These are phyloP conservation scores for Dunaliella primolecta DNA, from an alignment of 139 green algal genomes.

Conservation along the genomic window DNA sequence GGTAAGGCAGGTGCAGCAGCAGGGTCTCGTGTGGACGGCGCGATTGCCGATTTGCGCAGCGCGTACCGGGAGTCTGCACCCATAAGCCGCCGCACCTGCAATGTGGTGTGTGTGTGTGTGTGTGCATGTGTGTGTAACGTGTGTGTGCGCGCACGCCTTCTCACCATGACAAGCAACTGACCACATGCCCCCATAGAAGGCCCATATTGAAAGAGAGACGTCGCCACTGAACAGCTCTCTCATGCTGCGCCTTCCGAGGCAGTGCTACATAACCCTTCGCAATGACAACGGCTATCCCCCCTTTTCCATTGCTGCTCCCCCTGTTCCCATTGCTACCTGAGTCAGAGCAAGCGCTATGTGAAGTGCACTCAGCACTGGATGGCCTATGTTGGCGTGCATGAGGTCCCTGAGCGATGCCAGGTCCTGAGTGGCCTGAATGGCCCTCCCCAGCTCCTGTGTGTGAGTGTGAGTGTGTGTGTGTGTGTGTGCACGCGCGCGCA, in stretches of 20 bases:
- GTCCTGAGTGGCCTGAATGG: not conserved
- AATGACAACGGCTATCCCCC: no score
- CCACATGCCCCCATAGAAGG: not conserved
- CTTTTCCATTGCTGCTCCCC: no score
- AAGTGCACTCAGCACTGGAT: not conserved
- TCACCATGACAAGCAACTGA: not conserved
- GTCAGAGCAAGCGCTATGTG: not conserved
- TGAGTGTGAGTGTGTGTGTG: not conserved
- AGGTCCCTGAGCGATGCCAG: not conserved
- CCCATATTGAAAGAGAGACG: not conserved
- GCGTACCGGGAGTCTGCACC: not conserved
- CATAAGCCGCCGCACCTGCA: not conserved
- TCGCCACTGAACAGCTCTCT: not conserved
- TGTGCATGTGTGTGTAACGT: not conserved
- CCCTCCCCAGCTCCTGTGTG: not conserved
- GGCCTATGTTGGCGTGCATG: not conserved
- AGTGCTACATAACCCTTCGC: no score
- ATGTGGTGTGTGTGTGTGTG: not conserved
- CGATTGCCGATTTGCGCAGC: not conserved
- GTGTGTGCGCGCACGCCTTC: not conserved
- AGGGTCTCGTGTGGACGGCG: not conserved
- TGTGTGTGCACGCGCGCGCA: not conserved
- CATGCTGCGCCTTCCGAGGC: not conserved
- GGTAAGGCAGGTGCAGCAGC: not conserved
- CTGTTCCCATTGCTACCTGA: no score